Conservation (phyloP, 2,329 filamentous ascomycete species). For the Scedosporium apiospermum region DNA sequence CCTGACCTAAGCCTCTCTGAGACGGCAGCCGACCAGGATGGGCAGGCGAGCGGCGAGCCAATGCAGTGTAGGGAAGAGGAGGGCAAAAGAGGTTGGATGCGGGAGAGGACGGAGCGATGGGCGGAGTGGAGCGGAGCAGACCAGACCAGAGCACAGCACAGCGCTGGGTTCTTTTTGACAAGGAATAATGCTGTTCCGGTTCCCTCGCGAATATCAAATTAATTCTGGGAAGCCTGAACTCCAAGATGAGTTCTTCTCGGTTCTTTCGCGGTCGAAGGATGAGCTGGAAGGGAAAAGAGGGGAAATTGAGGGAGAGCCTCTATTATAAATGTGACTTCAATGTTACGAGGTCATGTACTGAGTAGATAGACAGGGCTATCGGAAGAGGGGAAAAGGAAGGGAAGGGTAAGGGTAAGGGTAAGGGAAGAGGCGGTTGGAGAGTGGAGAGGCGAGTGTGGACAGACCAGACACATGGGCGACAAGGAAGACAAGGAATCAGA, state of each 20-base stretch:
- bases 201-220: background rate
- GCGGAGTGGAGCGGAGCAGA: slow-evolving; percentile 11
- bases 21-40: slow-evolving; percentile 1
- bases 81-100: background rate
- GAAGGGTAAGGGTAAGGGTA: background rate
- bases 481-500: too few species aligned
- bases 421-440: background rate
- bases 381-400: background rate
- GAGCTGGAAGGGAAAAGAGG: background rate
- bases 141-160: background rate
- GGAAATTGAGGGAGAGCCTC: background rate
- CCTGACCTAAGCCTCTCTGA: slow-evolving; percentile 1
- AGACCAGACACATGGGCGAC: too few species aligned
- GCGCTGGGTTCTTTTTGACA: background rate
- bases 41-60: background rate
- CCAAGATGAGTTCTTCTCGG: background rate
- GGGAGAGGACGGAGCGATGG: too few species aligned
- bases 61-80: background rate
- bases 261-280: background rate
- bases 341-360: background rate
- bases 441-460: background rate
- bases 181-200: background rate
- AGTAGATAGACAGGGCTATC: background rate
- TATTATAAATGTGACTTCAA: background rate
- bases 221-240: background rate